Percentiles rank a stretch among this genome's conserved stretches.
Conservation (phyloP, 225 moss, liverwort and hornwort species). For the Sphagnum contortum region DNA sequence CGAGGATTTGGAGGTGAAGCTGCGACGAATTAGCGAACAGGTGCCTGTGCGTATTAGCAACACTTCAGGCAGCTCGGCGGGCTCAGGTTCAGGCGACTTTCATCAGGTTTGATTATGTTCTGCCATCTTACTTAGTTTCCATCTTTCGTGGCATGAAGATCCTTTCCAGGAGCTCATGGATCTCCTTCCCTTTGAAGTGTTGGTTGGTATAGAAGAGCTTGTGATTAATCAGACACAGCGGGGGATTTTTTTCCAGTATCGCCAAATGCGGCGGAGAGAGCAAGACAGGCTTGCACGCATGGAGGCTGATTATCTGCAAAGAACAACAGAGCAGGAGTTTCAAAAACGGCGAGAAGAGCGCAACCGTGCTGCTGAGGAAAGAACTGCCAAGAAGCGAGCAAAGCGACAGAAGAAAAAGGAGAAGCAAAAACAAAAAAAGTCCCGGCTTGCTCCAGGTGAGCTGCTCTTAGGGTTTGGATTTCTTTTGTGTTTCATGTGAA, state of each 20-base stretch:
- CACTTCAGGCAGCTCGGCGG: conserved; percentile 98
- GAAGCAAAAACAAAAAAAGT: conserved; percentile 72
- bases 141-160: too few species aligned
- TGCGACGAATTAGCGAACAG: conserved; percentile 96
- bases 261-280: conserved; percentile 98
- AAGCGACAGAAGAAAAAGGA: conserved; percentile 86
- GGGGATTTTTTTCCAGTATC: conserved; percentile 37
- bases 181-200: too few species aligned
- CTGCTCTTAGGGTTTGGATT: neutral
- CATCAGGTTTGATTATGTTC: conserved; percentile 61
- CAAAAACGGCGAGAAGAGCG: conserved; percentile 79
- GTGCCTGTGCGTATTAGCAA: conserved; percentile 98
- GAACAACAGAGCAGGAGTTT: conserved; percentile 78
- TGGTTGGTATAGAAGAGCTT: too few species aligned
- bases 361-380: conserved; percentile 61
- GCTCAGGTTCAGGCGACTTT: conserved; percentile 97
- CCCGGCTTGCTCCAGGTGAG: conserved; percentile 32
- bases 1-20: conserved; percentile 98
- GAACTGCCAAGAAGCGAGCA: conserved; percentile 90
- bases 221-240: neutral
- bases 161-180: too few species aligned
- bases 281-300: conserved; percentile 91
- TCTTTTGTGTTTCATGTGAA: too few species aligned
- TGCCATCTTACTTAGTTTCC: neutral
- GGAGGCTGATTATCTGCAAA: conserved; percentile 84